These are phyloP conservation scores for Platanthera guangdongensis DNA, from an alignment of 106 monocot genomes.

Conservation along the genomic window DNA sequence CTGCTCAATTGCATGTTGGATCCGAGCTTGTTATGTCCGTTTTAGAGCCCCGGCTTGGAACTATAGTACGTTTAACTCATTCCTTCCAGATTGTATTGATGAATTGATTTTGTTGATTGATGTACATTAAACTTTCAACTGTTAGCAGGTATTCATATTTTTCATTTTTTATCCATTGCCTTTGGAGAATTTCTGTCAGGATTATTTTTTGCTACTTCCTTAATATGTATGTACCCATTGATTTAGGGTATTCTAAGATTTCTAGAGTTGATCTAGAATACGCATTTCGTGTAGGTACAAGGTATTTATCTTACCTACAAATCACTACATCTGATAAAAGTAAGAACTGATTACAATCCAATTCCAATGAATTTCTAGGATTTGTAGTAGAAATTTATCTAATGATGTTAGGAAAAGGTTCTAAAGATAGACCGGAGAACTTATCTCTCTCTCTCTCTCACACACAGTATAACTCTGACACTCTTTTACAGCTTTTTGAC, in stretches of 20 bases:
- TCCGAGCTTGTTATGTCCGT: constrained; percentile 67
- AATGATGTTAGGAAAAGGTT: background rate
- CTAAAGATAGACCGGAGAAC: too few species aligned
- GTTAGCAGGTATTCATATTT: background rate
- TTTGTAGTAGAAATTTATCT: background rate
- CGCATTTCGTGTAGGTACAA: background rate
- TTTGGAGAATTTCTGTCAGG: background rate
- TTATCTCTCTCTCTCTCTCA: too few species aligned
- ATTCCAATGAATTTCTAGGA: background rate
- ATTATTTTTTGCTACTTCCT: background rate
- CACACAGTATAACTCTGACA: too few species aligned
- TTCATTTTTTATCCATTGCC: background rate
- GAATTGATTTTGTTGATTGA: background rate
- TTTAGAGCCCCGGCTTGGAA: constrained; percentile 68
- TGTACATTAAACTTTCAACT: background rate
- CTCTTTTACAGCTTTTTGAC: too few species aligned
- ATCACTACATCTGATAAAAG: background rate
- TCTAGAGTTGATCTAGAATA: background rate
- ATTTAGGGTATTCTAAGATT: background rate
- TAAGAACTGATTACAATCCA: background rate
- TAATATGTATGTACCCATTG: background rate
- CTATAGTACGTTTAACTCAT: constrained; percentile 34
- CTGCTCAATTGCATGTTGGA: constrained; percentile 72
- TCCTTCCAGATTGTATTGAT: background rate
- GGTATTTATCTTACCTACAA: background rate